phyloP scores from a whole-genome alignment of 345 rosid genomes.

The Passiflora organensis region DNA sequence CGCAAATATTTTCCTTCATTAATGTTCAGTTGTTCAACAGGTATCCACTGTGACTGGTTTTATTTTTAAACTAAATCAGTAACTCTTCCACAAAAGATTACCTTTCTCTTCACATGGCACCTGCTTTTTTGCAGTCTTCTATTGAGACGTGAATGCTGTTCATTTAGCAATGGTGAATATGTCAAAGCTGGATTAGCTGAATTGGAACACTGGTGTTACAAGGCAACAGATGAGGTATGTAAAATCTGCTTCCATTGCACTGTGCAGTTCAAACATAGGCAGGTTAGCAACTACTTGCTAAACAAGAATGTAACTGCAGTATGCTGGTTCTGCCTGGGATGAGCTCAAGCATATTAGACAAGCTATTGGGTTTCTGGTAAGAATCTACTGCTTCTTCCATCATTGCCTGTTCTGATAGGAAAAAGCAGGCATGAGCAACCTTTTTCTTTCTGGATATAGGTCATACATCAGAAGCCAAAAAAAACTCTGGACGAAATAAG shows the following conservation, averaged over 20 bases:
- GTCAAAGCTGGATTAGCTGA: conserved; percentile 91
- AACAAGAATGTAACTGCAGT: conserved; percentile 36
- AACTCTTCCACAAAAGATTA: not conserved
- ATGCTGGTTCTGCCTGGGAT: conserved; percentile 94
- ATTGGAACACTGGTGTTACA: conserved; percentile 91
- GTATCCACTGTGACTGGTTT: conserved; percentile 26
- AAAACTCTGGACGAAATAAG: conserved; percentile 86
- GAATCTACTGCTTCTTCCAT: conserved; percentile 2
- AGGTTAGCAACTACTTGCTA: not conserved
- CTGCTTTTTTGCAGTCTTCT: conserved; percentile 45
- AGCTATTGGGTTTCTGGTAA: conserved; percentile 92
- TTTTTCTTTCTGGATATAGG: conserved; percentile 43
- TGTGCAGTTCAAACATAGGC: conserved; percentile 2
- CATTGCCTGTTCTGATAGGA: conserved; percentile 1
- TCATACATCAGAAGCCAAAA: conserved; percentile 92
- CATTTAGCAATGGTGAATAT: conserved; percentile 93
- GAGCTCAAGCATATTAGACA: conserved; percentile 92
- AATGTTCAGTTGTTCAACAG: conserved; percentile 96
- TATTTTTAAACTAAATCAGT: too few species aligned
- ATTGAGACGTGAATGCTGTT: conserved; percentile 87
- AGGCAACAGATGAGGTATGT: conserved; percentile 88
- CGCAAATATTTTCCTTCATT: conserved; percentile 94
- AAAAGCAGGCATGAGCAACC: not conserved
- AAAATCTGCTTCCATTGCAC: conserved; percentile 8
- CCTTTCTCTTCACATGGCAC: not conserved